Evolutionary conservation across 495 filamentous ascomycete species (phyloP).

Genomic region (Copromyces sp.): DNA sequence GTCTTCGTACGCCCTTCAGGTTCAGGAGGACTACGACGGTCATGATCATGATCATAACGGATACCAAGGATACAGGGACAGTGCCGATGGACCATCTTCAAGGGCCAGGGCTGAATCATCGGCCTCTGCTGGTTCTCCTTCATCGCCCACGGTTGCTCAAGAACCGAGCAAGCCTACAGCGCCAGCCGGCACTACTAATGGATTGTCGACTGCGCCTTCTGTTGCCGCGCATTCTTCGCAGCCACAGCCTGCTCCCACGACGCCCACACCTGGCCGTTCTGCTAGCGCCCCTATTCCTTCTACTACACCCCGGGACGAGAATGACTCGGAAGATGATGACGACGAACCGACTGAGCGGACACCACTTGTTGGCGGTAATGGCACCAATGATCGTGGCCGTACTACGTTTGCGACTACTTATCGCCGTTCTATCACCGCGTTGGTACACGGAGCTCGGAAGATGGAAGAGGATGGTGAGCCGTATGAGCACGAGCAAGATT

Average conservation of each 20-base stretch:
- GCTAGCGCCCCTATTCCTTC: not conserved
- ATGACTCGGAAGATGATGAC: conserved; percentile 36
- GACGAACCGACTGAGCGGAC: conserved; percentile 66
- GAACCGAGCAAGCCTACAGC: not conserved
- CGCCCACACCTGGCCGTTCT: not conserved
- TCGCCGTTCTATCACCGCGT: conserved; percentile 34
- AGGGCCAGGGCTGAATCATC: not conserved
- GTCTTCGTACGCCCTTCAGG: conserved; percentile 45
- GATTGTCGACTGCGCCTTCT: not conserved
- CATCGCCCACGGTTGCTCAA: not conserved
- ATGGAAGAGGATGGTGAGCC: conserved; percentile 26
- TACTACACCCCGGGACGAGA: conserved; percentile 15
- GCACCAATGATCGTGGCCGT: conserved; percentile 33
- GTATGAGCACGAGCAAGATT: conserved; percentile 73
- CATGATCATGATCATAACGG: conserved; percentile 19
- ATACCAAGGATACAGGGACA: conserved; percentile 2
- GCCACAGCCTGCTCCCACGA: not conserved
- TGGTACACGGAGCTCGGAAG: conserved; percentile 24
- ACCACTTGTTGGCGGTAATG: conserved; percentile 50
- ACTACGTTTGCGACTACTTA: conserved; percentile 68
- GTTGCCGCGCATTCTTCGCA: not conserved
- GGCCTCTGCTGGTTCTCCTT: not conserved
- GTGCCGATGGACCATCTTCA: not conserved
- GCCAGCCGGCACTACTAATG: not conserved
- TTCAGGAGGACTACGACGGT: conserved; percentile 37